Evolutionary conservation across 2,329 filamentous ascomycete species (phyloP).

Genomic region (Arthrobotrys megalospora): DNA sequence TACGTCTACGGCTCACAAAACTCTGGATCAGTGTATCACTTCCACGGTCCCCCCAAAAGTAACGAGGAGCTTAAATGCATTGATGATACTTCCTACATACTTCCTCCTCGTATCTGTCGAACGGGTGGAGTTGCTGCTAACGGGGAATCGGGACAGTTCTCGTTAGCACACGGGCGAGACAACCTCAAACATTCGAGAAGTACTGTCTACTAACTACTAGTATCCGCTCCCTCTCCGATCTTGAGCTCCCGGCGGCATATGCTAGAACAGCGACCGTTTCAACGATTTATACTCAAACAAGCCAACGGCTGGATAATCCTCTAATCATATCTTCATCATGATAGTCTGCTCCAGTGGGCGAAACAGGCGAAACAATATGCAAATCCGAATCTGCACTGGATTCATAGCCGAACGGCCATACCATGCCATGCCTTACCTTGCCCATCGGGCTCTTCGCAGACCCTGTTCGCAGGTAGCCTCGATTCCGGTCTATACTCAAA

Average conservation of each 20-base stretch:
- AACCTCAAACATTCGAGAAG: slow-evolving; percentile 57
- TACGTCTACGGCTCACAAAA: not conserved
- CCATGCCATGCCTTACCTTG: not conserved
- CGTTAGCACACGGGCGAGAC: slow-evolving; percentile 11
- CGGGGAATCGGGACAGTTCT: slow-evolving; percentile 48
- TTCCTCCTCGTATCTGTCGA: not conserved
- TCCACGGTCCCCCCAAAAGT: not conserved
- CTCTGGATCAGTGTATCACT: slow-evolving; percentile 25
- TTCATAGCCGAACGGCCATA: not conserved
- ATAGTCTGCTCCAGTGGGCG: not conserved
- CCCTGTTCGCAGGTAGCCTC: slow-evolving; percentile 19
- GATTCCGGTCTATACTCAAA: not conserved
- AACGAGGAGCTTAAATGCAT: slow-evolving; percentile 8
- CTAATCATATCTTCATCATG: slow-evolving; percentile 21
- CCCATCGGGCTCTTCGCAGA: not conserved
- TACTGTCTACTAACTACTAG: not conserved
- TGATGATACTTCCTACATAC: not conserved
- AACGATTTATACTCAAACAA: slow-evolving; percentile 12
- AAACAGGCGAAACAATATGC: not conserved
- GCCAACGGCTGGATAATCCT: slow-evolving; percentile 16
- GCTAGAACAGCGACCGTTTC: slow-evolving; percentile 33
- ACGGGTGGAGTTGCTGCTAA: slow-evolving; percentile 32
- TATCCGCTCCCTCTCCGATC: not conserved
- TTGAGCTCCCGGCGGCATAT: slow-evolving; percentile 48
- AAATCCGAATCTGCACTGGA: slow-evolving; percentile 6